Base-by-base conservation (phyloP, 108 stramenopile genomes). In the Licmophora abbreviata region DNA sequence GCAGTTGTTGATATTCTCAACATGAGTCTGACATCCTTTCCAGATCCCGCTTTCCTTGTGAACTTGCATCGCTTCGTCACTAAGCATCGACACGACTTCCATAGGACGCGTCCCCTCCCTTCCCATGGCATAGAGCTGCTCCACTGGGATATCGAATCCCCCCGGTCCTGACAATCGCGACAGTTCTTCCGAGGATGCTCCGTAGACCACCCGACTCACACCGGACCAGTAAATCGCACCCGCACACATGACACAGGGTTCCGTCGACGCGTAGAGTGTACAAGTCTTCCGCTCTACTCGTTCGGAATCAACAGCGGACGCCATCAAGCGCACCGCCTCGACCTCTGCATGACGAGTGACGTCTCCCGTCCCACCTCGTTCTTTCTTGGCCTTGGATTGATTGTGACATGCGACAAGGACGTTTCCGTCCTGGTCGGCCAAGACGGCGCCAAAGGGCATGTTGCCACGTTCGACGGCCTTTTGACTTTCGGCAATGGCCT, bases 181-280 rank as follows among this genome's bases (percentile, higher is more conserved):
- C n/a, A 66, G 45, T 29, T 44, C 20, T 11, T 44, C 24, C 12
- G 51, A 34, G 11, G 51, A 54, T 17, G 52, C 52, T 10, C 65
- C 65, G 25, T 66, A 66, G 2, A 59, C 65, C 11, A 66, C 52
- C 8, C 44, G 37, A 26, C 30, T 34, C 7, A 66, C 37, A n/a
- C 58, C 58, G 27, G 36, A 20, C 65, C 65, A 66, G 23, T 66
- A 66, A 23, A 66, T 59, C 5, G 58, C 65, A 38, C 65, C 65
- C 1, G 65, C 65, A 48, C 65, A 66, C 65, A 66, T 66, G 52
- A 66, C 65, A 46, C 65, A 66, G n/a, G 65, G 65, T 29, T 66
- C 65, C 10, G 65, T 66, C n/a, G 45, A 48, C 3, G 65, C 36
- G 52, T 66, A 66, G 10, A 66, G 14, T 14, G 58, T 60, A 30